Evolutionary conservation across 192 early-diverging fungal species (phyloP).

Genomic region (Gigaspora rosea): DNA sequence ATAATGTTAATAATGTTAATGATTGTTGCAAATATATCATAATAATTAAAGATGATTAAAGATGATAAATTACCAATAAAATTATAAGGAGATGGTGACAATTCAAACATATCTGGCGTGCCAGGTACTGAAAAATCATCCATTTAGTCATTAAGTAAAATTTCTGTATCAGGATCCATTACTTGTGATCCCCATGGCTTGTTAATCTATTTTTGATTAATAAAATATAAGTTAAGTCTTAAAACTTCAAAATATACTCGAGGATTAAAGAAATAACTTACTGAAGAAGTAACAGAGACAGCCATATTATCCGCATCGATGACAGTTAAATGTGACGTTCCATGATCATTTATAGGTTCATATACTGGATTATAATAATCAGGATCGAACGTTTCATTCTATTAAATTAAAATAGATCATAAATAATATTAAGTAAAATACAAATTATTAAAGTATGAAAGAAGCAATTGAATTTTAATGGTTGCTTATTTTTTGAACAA

Average conservation of each 20-base stretch:
- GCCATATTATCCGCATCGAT: conserved; percentile 72
- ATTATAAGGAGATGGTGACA: conserved; percentile 85
- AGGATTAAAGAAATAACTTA: conserved; percentile 4
- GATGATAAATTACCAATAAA: conserved; percentile 60
- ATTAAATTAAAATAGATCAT: neutral
- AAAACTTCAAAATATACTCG: neutral
- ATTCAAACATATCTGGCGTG: conserved; percentile 72
- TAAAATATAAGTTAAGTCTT: neutral
- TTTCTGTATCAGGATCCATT: conserved; percentile 82
- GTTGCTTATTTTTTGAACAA: too few relatives aligned
- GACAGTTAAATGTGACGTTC: conserved; percentile 93
- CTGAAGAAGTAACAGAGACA: conserved; percentile 82
- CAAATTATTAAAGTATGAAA: neutral
- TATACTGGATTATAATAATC: conserved; percentile 83
- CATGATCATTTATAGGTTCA: conserved; percentile 76
- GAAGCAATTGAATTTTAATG: too few relatives aligned
- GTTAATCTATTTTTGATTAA: conserved; percentile 53
- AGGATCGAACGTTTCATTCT: conserved; percentile 64
- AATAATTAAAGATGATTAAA: too few relatives aligned
- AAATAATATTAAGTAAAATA: neutral
- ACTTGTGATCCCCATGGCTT: conserved; percentile 86
- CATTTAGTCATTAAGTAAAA: conserved; percentile 96
- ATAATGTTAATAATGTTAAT: neutral
- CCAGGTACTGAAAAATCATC: conserved; percentile 89
- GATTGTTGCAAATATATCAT: too few relatives aligned